Conservation (phyloP, 192 early-diverging fungal genomes). For the Umbelopsis sp. region DNA sequence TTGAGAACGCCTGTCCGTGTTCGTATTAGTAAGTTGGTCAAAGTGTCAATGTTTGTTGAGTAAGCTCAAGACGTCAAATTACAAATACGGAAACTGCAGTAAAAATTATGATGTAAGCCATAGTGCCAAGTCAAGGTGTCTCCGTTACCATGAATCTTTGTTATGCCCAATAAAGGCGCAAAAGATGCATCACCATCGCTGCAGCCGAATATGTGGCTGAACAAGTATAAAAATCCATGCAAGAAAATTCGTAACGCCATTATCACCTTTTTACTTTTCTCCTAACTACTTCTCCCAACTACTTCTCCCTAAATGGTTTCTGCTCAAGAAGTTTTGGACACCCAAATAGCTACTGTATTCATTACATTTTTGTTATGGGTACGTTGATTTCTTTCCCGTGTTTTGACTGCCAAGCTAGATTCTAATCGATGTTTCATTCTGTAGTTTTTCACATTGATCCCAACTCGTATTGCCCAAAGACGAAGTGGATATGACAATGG, state of each 20-base stretch:
- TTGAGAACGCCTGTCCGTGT: too few species aligned
- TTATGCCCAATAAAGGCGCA: too few species aligned
- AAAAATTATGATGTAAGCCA: background rate
- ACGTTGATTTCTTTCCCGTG: background rate
- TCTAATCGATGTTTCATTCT: background rate
- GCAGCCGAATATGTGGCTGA: background rate
- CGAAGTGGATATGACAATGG: background rate
- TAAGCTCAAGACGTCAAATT: too few species aligned
- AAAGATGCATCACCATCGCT: too few species aligned
- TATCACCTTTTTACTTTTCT: background rate
- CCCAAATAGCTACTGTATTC: slow-evolving; percentile 2
- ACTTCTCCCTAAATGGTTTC: background rate
- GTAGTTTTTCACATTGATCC: background rate
- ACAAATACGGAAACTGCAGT: background rate
- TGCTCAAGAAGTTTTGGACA: slow-evolving; percentile 13
- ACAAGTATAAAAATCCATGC: background rate
- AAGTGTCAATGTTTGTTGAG: too few species aligned
- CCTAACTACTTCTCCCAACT: too few species aligned
- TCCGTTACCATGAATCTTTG: too few species aligned
- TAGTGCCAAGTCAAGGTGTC: too few species aligned
- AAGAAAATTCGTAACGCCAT: background rate
- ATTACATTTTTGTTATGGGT: slow-evolving; percentile 14
- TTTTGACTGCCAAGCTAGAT: background rate
- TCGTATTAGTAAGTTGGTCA: too few species aligned
- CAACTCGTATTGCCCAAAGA: background rate